phyloP scores from a whole-genome alignment of 306 rosid genomes.

The Lupinus albus region DNA sequence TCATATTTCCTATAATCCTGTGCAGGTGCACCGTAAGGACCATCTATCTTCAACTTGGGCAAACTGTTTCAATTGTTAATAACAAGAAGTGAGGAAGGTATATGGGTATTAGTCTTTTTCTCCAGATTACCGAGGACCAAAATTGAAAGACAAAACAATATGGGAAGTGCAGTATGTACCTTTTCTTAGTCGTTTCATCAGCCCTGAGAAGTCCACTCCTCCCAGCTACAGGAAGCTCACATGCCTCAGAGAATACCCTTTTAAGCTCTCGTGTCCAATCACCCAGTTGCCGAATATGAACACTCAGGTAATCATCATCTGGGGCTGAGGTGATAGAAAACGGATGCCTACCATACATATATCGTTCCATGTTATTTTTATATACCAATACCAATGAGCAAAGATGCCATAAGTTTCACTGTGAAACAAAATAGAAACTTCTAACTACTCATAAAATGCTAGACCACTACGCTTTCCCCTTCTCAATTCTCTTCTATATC shows the following conservation, averaged over 20 bases:
- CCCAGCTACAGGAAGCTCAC: conserved; percentile 92
- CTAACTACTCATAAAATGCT: conserved; percentile 13
- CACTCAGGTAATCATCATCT: conserved; percentile 96
- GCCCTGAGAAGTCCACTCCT: conserved; percentile 98
- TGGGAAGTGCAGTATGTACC: conserved; percentile 48
- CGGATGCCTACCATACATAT: conserved; percentile 79
- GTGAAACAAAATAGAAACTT: conserved; percentile 19
- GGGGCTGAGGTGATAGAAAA: conserved; percentile 99
- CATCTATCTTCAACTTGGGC: conserved; percentile 93
- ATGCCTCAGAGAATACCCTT: conserved; percentile 86
- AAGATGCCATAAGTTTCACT: conserved; percentile 13
- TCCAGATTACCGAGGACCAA: neutral
- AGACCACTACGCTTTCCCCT: conserved; percentile 12
- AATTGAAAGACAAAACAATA: conserved; percentile 19
- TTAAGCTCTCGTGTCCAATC: conserved; percentile 99
- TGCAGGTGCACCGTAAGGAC: conserved; percentile 98
- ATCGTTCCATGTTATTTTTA: conserved; percentile 32
- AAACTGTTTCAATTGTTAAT: conserved; percentile 52
- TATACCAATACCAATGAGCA: conserved; percentile 1
- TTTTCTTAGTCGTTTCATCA: conserved; percentile 91
- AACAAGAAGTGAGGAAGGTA: conserved; percentile 1
- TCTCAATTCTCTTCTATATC: conserved; percentile 1
- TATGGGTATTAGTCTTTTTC: conserved; percentile 7
- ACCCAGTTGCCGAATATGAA: conserved; percentile 98
- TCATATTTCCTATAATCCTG: conserved; percentile 90